Percentiles rank a stretch among this genome's conserved stretches.
Conservation (phyloP, 2,329 filamentous ascomycete genomes). For the Neonectria faginata region DNA sequence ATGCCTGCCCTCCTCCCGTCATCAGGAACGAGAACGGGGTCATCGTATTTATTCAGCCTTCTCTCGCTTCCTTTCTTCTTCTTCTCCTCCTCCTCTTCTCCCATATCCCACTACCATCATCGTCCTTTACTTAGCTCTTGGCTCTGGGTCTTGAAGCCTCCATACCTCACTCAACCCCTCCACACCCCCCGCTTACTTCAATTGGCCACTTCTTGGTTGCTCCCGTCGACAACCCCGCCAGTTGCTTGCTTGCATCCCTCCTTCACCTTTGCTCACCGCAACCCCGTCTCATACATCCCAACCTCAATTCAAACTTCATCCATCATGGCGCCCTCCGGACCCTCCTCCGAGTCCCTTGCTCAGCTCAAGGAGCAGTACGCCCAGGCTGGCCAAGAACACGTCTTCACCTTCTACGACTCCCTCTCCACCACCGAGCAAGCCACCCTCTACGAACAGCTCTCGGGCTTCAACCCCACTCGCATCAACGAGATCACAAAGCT, state of each 20-base stretch:
- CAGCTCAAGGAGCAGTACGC: slow-evolving; percentile 79
- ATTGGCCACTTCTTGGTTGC: slow-evolving; percentile 20
- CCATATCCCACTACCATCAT: not conserved
- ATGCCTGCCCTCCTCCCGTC: slow-evolving; percentile 32
- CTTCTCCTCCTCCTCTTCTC: not conserved
- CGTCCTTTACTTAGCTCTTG: not conserved
- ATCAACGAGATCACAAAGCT: slow-evolving; percentile 89
- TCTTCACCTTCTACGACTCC: slow-evolving; percentile 85
- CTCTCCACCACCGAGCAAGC: slow-evolving; percentile 80
- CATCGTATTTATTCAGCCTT: slow-evolving; percentile 27
- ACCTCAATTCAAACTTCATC: slow-evolving; percentile 54
- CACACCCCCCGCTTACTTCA: not conserved
- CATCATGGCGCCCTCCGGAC: slow-evolving; percentile 62
- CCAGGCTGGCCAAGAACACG: slow-evolving; percentile 81
- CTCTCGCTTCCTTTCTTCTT: not conserved
- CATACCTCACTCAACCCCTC: not conserved
- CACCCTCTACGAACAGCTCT: slow-evolving; percentile 83
- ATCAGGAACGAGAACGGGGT: slow-evolving; percentile 24
- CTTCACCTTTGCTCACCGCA: slow-evolving; percentile 31
- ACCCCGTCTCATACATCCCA: slow-evolving; percentile 26
- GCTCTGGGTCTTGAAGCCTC: slow-evolving; percentile 1
- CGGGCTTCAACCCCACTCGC: slow-evolving; percentile 82
- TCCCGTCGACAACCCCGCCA: slow-evolving; percentile 18
- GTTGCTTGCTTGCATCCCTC: slow-evolving; percentile 18
- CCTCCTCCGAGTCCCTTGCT: slow-evolving; percentile 74